These are phyloP conservation scores for Trichoderma endophyticum DNA, from an alignment of 2,329 filamentous ascomycete genomes.

Conservation along the genomic window DNA sequence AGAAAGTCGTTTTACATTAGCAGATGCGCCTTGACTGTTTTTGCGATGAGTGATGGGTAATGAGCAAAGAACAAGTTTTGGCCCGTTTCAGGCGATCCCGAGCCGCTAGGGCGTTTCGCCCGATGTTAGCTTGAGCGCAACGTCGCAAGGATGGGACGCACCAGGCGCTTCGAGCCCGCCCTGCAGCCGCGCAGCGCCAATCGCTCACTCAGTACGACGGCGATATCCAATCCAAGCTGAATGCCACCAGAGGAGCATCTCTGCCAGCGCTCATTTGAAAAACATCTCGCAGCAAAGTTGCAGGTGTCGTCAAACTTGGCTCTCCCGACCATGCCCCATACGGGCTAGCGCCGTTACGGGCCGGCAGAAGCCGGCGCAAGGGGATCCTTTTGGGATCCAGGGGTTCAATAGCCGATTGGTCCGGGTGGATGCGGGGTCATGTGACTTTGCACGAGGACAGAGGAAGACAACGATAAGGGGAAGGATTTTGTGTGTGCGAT, in stretches of 20 bases:
- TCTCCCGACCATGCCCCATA: constrained; percentile 1
- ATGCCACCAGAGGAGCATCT: background rate
- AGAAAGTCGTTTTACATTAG: background rate
- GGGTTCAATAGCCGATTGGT: constrained; percentile 18
- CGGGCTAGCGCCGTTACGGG: constrained; percentile 5
- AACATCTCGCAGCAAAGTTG: background rate
- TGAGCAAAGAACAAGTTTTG: background rate
- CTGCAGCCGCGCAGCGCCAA: background rate
- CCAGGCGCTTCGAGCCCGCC: background rate
- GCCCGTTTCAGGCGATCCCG: background rate
- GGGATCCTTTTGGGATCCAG: background rate
- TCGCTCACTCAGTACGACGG: background rate
- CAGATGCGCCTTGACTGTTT: background rate
- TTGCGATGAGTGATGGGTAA: background rate
- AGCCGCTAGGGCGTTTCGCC: constrained; percentile 9
- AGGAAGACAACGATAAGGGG: background rate
- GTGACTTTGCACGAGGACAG: constrained; percentile 8
- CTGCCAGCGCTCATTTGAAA: background rate
- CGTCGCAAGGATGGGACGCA: constrained; percentile 1
- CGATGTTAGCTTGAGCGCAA: constrained; percentile 9
- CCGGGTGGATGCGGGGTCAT: background rate
- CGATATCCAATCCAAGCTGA: background rate
- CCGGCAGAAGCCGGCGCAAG: constrained; percentile 19
- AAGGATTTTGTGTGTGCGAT: background rate
- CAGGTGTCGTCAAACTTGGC: constrained; percentile 18